phyloP scores from a whole-genome alignment of 257 asterid species.

The Ballota nigra region DNA sequence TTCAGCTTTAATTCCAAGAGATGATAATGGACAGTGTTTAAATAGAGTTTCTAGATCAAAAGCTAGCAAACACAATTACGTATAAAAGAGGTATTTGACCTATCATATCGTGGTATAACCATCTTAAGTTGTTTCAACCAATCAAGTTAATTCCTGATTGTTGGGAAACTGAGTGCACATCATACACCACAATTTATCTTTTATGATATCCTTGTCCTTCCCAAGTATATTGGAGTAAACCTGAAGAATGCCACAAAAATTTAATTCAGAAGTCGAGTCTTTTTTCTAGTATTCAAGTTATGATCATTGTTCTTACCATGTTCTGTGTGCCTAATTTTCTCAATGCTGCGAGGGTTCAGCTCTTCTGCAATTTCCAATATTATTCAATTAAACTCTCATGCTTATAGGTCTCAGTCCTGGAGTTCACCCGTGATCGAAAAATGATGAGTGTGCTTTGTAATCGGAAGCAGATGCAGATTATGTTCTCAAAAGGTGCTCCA shows the following conservation, averaged over 20 bases:
- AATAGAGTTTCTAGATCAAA: conserved; percentile 3
- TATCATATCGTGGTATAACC: conserved; percentile 3
- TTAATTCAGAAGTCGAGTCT: conserved; percentile 6
- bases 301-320: not conserved
- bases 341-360: conserved; percentile 1
- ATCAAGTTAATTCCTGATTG: conserved; percentile 7
- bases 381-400: conserved; percentile 17
- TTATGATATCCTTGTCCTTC: not conserved
- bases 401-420: conserved; percentile 80
- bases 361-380: conserved; percentile 3
- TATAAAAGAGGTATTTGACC: not conserved
- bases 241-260: conserved; percentile 2
- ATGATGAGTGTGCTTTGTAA: conserved; percentile 99
- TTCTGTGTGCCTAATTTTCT: not conserved
- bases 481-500: conserved; percentile 99
- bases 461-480: conserved; percentile 85
- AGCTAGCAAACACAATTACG: not conserved
- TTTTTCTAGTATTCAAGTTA: conserved; percentile 3
- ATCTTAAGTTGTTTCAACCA: not conserved
- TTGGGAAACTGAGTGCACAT: conserved; percentile 10
- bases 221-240: not conserved
- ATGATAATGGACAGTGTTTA: not conserved
- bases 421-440: conserved; percentile 98
- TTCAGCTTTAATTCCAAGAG: not conserved
- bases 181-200: not conserved